Base-by-base conservation (phyloP, 768 basidiomycete species). In the Panellus pusillus region DNA sequence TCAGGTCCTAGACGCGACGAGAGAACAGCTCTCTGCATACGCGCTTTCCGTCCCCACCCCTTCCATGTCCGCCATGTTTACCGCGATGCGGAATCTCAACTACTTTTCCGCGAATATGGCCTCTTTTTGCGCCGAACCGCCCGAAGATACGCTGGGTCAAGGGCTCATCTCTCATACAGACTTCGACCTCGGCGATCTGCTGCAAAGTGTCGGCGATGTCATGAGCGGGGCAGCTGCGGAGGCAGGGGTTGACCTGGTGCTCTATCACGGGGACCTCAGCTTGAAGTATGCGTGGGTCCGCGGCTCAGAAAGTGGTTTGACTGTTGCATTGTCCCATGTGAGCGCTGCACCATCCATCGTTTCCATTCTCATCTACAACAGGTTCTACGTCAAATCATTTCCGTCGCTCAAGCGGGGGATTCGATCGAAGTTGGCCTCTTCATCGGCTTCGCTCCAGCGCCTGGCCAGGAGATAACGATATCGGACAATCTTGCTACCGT, bases 1-100 rank as follows among this genome's bases (percentile, higher is more conserved):
- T 0, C 95, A 98, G 69, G 74, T 97, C 17, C 79, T 97, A 42
- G 93, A 97, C 66, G 84, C 90, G n/a, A 86, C 89, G 2, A 95
- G 91, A 68, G 94, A 98, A 65, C 93, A 94, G 66, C 89, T 93
- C 65, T 89, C 93, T 1, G 88, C 91, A 20, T 96, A 91, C 68
- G 82, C 93, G 2, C 70, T 98, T 20, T 86, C 91, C 35, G 82
- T 97, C 40, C 95, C 94, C 9, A 90, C 90, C 0, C 82, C 93
- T 6, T 91, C 88, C 60, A 79, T 98, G 70, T 89, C 91, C 15
- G 91, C 92, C 36, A 78, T 98, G 68, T 82, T 97, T 67, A 91
- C 91, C 15, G 81, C 87, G 36, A 92, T 97, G 91, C 93, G 93
- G 72, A 90, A 88, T 60, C 81, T 98, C 60, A 96, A 96, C 67